A percentile compares a stretch with the other conserved stretches of the same genome.
Conservation (phyloP, 2,329 filamentous ascomycete species). For the Knufia fluminis region DNA sequence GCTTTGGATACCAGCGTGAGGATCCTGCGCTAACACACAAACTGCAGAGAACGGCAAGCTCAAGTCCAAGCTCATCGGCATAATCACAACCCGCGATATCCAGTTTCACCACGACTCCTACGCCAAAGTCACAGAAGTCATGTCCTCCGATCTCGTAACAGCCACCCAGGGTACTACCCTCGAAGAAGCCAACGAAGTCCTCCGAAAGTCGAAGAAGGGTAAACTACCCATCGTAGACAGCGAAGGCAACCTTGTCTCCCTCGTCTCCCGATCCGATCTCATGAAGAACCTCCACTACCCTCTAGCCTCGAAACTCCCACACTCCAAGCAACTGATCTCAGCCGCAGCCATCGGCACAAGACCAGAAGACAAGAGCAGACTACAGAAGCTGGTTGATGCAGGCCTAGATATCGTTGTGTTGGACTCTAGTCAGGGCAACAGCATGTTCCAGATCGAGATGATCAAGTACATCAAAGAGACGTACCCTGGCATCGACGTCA, state of each 20-base stretch:
- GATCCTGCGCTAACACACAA: conserved; percentile 11
- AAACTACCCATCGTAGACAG: conserved; percentile 89
- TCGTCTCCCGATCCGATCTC: conserved; percentile 88
- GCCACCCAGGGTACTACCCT: conserved; percentile 75
- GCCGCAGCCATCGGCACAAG: conserved; percentile 93
- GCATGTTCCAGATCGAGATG: conserved; percentile 98
- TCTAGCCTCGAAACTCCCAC: conserved; percentile 86
- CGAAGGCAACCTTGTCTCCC: conserved; percentile 75
- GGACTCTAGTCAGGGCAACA: conserved; percentile 96
- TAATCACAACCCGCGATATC: conserved; percentile 95
- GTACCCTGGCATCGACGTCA: conserved; percentile 81
- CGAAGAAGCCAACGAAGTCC: conserved; percentile 80
- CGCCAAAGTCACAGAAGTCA: conserved; percentile 74
- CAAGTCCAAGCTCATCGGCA: conserved; percentile 90
- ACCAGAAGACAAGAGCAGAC: conserved; percentile 78
- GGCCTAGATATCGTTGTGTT: conserved; percentile 92
- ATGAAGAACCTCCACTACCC: conserved; percentile 99
- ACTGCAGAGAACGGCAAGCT: conserved; percentile 77
- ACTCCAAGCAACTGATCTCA: conserved; percentile 95
- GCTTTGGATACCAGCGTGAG: background rate
- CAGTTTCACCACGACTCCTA: conserved; percentile 78
- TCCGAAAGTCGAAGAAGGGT: conserved; percentile 95
- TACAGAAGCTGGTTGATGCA: conserved; percentile 82
- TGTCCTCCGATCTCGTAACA: conserved; percentile 91
- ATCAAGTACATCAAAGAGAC: conserved; percentile 88